These are phyloP conservation scores for Elaphomyces granulatus DNA, from an alignment of 495 filamentous ascomycete species.

Conservation along the genomic window DNA sequence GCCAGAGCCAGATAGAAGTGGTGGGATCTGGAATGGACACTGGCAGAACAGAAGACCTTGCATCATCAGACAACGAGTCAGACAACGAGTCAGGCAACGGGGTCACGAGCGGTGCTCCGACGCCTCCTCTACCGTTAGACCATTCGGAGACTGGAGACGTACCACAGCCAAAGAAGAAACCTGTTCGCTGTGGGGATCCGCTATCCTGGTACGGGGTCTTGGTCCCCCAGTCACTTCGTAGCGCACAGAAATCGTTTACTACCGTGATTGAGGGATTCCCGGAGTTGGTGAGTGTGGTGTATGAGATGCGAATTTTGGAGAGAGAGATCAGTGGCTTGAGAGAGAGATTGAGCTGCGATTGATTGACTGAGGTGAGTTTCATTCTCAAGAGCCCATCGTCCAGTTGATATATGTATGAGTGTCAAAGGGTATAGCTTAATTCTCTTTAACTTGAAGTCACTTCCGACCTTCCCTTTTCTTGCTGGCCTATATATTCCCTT, in stretches of 20 bases:
- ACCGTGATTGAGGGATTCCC: conserved; percentile 21
- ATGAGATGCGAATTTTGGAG: conserved; percentile 55
- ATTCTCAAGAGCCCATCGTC: not conserved
- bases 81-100: too few relatives aligned
- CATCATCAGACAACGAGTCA: too few relatives aligned
- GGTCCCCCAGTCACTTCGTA: conserved; percentile 42
- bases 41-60: too few relatives aligned
- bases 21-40: too few relatives aligned
- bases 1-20: too few relatives aligned
- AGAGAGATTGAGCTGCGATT: conserved; percentile 8
- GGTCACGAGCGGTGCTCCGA: too few relatives aligned
- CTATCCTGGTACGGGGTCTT: conserved; percentile 59
- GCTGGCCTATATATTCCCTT: not conserved
- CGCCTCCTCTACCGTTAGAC: too few relatives aligned
- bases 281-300: conserved; percentile 35
- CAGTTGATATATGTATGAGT: not conserved
- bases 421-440: not conserved
- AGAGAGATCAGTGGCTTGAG: conserved; percentile 48
- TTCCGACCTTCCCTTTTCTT: conserved; percentile 2
- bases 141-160: too few relatives aligned
- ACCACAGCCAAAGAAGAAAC: too few relatives aligned
- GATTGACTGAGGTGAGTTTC: not conserved
- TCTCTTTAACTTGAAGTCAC: too few relatives aligned
- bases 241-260: conserved; percentile 40
- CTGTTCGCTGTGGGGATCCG: conserved; percentile 35